Evolutionary conservation across 139 green algal genomes (phyloP).

Genomic region (Trebouxia sp.): DNA sequence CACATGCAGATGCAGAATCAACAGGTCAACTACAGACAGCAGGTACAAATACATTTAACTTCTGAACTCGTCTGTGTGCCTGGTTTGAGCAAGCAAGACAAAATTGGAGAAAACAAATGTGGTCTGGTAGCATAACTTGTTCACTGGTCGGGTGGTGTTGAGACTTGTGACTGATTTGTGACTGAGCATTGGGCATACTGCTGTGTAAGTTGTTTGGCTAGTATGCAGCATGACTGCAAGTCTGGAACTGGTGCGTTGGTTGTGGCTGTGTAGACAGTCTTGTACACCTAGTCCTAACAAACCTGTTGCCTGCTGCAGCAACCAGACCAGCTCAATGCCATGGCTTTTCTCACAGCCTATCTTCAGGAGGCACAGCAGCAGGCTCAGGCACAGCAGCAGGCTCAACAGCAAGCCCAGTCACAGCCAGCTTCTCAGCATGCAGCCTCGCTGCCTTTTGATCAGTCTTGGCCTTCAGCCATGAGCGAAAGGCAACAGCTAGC

Average conservation of each 20-base stretch:
- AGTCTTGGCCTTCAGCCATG: background rate
- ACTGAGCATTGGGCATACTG: no score
- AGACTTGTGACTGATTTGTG: no score
- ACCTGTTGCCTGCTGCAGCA: no score
- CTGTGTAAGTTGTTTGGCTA: no score
- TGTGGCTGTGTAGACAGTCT: no score
- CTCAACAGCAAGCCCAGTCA: background rate
- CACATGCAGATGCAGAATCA: conserved; percentile 18
- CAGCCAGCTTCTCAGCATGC: background rate
- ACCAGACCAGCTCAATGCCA: conserved; percentile 7
- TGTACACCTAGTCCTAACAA: no score
- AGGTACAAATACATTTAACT: no score
- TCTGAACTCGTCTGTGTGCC: background rate
- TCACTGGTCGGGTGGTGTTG: no score
- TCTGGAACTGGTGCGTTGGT: no score
- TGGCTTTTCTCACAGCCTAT: background rate
- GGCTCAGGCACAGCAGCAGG: background rate
- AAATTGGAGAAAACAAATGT: no score
- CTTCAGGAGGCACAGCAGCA: background rate
- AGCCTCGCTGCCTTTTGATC: background rate
- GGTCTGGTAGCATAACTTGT: no score
- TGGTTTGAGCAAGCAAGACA: background rate
- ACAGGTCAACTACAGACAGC: conserved; percentile 12
- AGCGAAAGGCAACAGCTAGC: conserved; percentile 18
- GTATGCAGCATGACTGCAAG: no score